Evolutionary conservation across 2,329 filamentous ascomycete species (phyloP).

Genomic region (Sporothrix brunneoviolacea): DNA sequence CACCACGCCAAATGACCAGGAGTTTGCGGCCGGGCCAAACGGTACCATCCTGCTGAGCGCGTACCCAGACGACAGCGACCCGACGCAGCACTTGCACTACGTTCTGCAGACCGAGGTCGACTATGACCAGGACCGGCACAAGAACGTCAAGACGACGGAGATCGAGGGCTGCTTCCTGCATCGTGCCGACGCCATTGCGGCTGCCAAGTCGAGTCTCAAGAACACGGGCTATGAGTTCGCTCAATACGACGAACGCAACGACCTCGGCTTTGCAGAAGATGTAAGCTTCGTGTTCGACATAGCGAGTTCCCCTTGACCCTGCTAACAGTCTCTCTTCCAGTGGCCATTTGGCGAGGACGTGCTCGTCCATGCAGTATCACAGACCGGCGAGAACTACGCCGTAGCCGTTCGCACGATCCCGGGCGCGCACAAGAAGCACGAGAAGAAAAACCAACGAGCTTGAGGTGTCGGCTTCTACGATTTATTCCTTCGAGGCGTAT

Average conservation of each 20-base stretch:
- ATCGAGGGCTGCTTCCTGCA: constrained; percentile 33
- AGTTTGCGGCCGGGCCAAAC: constrained; percentile 21
- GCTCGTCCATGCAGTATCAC: constrained; percentile 35
- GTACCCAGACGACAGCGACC: constrained; percentile 11
- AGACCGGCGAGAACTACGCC: constrained; percentile 35
- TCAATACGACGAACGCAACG: constrained; percentile 30
- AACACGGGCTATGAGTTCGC: constrained; percentile 22
- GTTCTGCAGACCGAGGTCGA: constrained; percentile 37
- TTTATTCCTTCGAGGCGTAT: too few relatives aligned
- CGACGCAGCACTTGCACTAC: constrained; percentile 30
- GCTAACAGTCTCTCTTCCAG: constrained; percentile 13
- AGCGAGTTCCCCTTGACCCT: too few relatives aligned
- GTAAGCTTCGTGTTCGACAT: too few relatives aligned
- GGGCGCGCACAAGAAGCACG: constrained; percentile 21
- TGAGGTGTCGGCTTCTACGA: too few relatives aligned
- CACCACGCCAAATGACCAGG: constrained; percentile 31
- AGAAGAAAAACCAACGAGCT: constrained; percentile 16
- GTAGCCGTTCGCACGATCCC: constrained; percentile 31
- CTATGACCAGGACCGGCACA: constrained; percentile 33
- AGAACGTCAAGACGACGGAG: constrained; percentile 28
- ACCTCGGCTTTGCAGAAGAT: constrained; percentile 5
- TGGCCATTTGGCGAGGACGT: constrained; percentile 42
- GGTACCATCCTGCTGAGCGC: constrained; percentile 20
- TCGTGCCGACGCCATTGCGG: constrained; percentile 27
- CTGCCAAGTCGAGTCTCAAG: constrained; percentile 29